Base-by-base conservation (phyloP, 202 grass and related monocot genomes). In the Schoenoplectus tabernaemontani region DNA sequence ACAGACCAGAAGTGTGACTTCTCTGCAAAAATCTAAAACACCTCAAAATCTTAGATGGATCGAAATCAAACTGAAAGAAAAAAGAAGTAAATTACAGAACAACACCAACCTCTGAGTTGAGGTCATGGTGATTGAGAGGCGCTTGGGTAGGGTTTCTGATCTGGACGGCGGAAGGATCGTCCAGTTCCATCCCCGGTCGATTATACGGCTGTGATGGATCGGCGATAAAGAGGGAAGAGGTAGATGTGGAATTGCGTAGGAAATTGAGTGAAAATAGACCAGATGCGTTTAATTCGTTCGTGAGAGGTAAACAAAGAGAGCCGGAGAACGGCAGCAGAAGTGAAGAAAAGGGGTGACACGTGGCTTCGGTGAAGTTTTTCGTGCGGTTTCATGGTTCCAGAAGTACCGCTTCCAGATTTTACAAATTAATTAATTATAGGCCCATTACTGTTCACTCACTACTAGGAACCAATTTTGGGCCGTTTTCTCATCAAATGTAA, bases 61-160 rank as follows among this genome's bases (percentile, higher is more conserved):
- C 13, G 6, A 56, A 74, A 36, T 11, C 47, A 34, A 75, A 75
- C 7, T 30, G 2, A 28, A 72, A 3, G 15, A 73, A 16, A 51
- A 7, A 51, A 51, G 32, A 5, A 9, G 15, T 34, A 47, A 53
- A 54, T 75, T 19, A 75, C 28, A 78, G 57, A 78, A 78, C 33
- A 61, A 12, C n/a, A 44, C 5, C 11, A 59, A 96, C 93, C 90
- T 93, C 62, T 5, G 81, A 74, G 82, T 93, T 93, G 84, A 96
- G 90, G 86, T 93, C 93, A 41, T 88, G 88, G 80, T 90, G 89
- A 58, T 83, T 80, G 47, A 85, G 69, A 66, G 85, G 86, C 1
- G 56, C 77, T 64, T 70, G 64, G 32, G 54, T 71, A 51, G 77
- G 87, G 86, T 67, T 86, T 86, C 84, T 90, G 64, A 26, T 61